Base-by-base conservation (phyloP, 495 filamentous ascomycete genomes). In the Neurospora sp. region DNA sequence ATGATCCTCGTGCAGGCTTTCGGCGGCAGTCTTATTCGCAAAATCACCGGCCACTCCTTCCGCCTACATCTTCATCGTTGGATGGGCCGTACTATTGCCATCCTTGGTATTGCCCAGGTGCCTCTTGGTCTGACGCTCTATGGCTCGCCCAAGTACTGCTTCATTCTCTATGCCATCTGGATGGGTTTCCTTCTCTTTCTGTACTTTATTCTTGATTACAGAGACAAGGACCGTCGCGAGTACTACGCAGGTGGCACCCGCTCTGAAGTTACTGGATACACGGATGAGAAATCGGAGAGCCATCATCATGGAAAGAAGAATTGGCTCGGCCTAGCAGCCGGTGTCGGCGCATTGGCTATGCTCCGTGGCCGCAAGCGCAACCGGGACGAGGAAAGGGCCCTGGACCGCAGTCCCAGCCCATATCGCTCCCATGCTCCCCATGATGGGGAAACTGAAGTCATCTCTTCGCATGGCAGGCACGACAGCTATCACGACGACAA, bases 61-160 rank as follows among this genome's bases (percentile, higher is more conserved):
- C 90, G 90, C 75, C 82, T 93, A 37, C 91, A 94, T 81, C 86
- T 97, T 59, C 96, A 99, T 81, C 91, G 93, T 76, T 97, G 95
- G 94, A 79, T 94, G 62, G 96, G 96, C 41, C 87, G 94, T 40
- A 83, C 83, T 0, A 88, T 94, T 70, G 90, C 90, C 10, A 79
- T 98, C 39, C 83, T 99, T 6, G 96, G 92, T 6, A 87, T 99
- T 71, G 87, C 91, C 9, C 96, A 99, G 80, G 90, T 98, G 37
- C 92, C 95, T 1, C 84, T 98, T 1, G 96, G 96, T 0, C 86
- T 99, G 70, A 94, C 94, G 5, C 86, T 99, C 12, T 99, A 98
- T 77, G 96, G 96, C 18, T 96, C 94, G 40, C 96, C 96, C 16
- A 89, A 92, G 79, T 83, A 84, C 14, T 84, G 93, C 0, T 99